phyloP scores from a whole-genome alignment of 805 yeast species.

The Teunomyces atbi region DNA sequence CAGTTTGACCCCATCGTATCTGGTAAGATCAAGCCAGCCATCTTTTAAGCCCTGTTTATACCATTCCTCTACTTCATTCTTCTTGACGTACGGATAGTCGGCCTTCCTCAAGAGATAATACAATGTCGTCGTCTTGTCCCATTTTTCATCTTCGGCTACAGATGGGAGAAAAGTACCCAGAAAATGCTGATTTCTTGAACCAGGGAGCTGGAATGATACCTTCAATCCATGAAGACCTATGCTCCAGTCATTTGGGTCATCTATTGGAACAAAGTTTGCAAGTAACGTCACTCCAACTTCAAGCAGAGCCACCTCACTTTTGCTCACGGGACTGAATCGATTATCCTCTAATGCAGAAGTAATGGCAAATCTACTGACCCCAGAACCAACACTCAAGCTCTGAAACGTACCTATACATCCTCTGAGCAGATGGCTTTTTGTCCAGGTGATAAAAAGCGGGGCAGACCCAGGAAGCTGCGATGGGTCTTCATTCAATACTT shows the following conservation, averaged over 20 bases:
- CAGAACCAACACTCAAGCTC: constrained; percentile 50
- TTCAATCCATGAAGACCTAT: constrained; percentile 82
- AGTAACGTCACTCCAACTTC: constrained; percentile 65
- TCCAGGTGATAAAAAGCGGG: constrained; percentile 92
- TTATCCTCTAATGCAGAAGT: constrained; percentile 70
- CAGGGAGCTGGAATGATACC: constrained; percentile 41
- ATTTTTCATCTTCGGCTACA: constrained; percentile 84
- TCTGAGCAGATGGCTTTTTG: constrained; percentile 51
- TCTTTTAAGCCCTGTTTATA: constrained; percentile 27
- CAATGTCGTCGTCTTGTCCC: constrained; percentile 74
- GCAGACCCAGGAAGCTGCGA: constrained; percentile 21
- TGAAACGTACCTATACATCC: constrained; percentile 95
- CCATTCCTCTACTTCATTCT: constrained; percentile 15
- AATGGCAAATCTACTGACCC: constrained; percentile 61
- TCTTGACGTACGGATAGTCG: constrained; percentile 32
- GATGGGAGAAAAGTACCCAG: constrained; percentile 88
- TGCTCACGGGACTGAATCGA: constrained; percentile 65
- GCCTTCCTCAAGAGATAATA: constrained; percentile 72
- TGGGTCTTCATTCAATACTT: constrained; percentile 11
- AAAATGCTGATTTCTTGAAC: constrained; percentile 33
- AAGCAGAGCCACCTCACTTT: constrained; percentile 53
- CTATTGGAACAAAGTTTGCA: constrained; percentile 52
- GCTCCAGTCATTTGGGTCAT: constrained; percentile 67
- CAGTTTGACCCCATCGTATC: constrained; percentile 37
- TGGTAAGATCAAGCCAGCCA: constrained; percentile 33